These are phyloP conservation scores for Candida ortonii DNA, from an alignment of 805 yeast species.

Conservation along the genomic window DNA sequence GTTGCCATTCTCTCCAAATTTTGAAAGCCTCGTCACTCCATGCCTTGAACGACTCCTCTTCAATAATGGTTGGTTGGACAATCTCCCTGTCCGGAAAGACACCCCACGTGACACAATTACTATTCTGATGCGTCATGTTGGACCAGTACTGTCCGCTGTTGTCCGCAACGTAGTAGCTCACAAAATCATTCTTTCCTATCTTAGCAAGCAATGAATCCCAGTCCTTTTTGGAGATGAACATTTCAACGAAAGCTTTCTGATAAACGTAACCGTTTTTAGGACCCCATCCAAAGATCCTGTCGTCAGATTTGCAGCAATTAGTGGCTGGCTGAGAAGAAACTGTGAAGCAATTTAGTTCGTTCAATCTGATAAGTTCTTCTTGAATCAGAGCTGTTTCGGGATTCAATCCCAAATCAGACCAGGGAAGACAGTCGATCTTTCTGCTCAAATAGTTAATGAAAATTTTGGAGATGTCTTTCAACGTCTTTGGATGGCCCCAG, in stretches of 20 bases:
- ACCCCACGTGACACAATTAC: conserved; percentile 96
- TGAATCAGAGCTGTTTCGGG: conserved; percentile 92
- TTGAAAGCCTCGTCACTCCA: conserved; percentile 96
- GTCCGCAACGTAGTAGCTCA: conserved; percentile 78
- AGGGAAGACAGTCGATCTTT: conserved; percentile 77
- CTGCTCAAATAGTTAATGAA: conserved; percentile 73
- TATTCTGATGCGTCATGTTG: conserved; percentile 51
- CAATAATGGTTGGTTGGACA: conserved; percentile 88
- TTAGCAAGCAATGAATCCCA: conserved; percentile 64
- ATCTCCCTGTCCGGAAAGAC: conserved; percentile 89
- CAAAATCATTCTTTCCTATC: conserved; percentile 45
- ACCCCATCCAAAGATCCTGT: conserved; percentile 96
- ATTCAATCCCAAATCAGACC: conserved; percentile 83
- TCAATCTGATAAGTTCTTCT: conserved; percentile 80
- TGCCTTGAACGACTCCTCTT: conserved; percentile 87
- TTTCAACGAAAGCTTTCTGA: conserved; percentile 92
- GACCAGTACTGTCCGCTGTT: conserved; percentile 54
- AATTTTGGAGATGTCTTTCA: conserved; percentile 58
- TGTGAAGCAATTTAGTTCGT: conserved; percentile 73
- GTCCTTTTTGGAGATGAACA: conserved; percentile 68
- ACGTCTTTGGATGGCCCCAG: conserved; percentile 76
- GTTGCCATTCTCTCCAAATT: conserved; percentile 91
- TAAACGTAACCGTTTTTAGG: conserved; percentile 84
- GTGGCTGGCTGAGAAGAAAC: conserved; percentile 96
- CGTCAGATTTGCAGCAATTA: conserved; percentile 73